Percentiles rank a stretch among this genome's conserved stretches.
These are phyloP conservation scores for Aspergillus sp. DNA, from an alignment of 2,329 filamentous ascomycete genomes.

Conservation along the genomic window DNA sequence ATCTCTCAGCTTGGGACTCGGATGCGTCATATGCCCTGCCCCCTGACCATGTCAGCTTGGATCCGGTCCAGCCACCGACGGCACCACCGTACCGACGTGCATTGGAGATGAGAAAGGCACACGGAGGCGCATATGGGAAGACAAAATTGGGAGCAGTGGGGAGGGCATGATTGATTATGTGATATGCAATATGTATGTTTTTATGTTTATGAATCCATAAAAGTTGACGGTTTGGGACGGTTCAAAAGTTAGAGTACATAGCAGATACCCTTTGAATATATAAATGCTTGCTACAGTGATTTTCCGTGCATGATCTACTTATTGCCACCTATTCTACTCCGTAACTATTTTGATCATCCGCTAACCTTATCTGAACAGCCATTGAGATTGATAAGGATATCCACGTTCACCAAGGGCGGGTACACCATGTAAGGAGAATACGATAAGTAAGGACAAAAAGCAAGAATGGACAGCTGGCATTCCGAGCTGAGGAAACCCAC, in stretches of 20 bases:
- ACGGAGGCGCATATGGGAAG: constrained; percentile 71
- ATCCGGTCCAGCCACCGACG: constrained; percentile 90
- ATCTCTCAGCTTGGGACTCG: constrained; percentile 88
- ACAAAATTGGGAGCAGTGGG: constrained; percentile 43
- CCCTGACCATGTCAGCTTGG: constrained; percentile 75
- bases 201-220: not conserved
- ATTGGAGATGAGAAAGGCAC: constrained; percentile 70
- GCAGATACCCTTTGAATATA: constrained; percentile 10
- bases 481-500: too few relatives aligned
- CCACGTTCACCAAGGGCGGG: too few relatives aligned
- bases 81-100: constrained; percentile 92
- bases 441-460: too few relatives aligned
- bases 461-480: too few relatives aligned
- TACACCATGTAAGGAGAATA: not conserved
- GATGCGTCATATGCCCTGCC: constrained; percentile 91
- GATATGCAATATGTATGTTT: not conserved
- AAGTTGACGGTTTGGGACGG: not conserved
- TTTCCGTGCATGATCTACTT: too few relatives aligned
- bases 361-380: too few relatives aligned
- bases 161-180: constrained; percentile 13
- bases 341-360: too few relatives aligned
- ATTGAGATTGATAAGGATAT: too few relatives aligned
- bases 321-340: too few relatives aligned
- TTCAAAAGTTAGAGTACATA: constrained; percentile 5
- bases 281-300: not conserved